A percentile compares a stretch with the other conserved stretches of the same genome.
Evolutionary conservation across 345 rosid species (phyloP).

Genomic region (Euclidium syriacum): DNA sequence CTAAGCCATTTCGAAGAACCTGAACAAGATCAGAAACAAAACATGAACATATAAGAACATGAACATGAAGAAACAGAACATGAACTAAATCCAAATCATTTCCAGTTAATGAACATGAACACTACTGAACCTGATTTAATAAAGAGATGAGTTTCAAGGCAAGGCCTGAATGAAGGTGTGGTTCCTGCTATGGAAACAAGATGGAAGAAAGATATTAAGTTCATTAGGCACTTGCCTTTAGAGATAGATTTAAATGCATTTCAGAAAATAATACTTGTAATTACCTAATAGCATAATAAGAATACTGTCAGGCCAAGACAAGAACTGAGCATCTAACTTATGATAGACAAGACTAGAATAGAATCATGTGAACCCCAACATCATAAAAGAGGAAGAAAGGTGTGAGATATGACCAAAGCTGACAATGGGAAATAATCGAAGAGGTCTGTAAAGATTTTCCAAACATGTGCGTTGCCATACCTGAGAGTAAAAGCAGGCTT

Average conservation of each 20-base stretch:
- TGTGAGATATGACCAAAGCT: slow-evolving; percentile 56
- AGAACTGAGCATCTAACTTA: neutral
- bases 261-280: neutral
- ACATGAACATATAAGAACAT: no score
- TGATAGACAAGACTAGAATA: neutral
- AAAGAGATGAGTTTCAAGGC: neutral
- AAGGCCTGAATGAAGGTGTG: slow-evolving; percentile 94
- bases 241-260: neutral
- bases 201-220: neutral
- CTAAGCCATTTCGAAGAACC: no score
- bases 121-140: neutral
- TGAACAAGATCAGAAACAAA: no score
- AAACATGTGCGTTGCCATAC: slow-evolving; percentile 92
- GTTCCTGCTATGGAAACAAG: slow-evolving; percentile 51
- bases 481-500: slow-evolving; percentile 39
- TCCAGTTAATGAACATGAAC: no score
- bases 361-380: neutral
- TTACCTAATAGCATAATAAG: slow-evolving; percentile 47
- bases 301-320: neutral
- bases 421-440: slow-evolving; percentile 95
- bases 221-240: neutral
- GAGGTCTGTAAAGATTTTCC: slow-evolving; percentile 90
- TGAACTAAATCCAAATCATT: no score
- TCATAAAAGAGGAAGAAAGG: neutral
- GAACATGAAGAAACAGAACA: no score